Percentiles rank a stretch among this genome's conserved stretches.
Evolutionary conservation across 495 filamentous ascomycete species (phyloP).

Genomic region (Polyplosphaeria fusca): DNA sequence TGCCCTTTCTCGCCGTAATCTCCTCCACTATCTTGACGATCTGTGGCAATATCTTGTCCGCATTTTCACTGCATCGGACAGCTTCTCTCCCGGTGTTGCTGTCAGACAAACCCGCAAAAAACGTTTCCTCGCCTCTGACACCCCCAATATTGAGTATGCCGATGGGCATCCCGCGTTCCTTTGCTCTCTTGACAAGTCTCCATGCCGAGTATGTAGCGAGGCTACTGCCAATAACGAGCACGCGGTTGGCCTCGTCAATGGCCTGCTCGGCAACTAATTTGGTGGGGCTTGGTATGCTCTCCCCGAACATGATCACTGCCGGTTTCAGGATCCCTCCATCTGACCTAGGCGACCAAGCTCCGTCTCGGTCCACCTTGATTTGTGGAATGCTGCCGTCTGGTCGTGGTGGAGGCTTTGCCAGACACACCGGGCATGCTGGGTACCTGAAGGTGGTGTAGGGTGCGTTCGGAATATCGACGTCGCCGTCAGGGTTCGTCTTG

Average conservation of each 20-base stretch:
- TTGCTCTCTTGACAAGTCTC: slow-evolving; percentile 79
- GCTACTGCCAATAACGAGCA: slow-evolving; percentile 83
- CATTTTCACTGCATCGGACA: slow-evolving; percentile 34
- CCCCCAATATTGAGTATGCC: slow-evolving; percentile 48
- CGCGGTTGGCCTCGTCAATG: slow-evolving; percentile 66
- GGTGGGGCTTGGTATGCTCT: slow-evolving; percentile 65
- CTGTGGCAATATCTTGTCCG: slow-evolving; percentile 37
- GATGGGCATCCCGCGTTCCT: slow-evolving; percentile 77
- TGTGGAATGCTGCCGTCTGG: slow-evolving; percentile 54
- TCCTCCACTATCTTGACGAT: slow-evolving; percentile 33
- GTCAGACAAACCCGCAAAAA: slow-evolving; percentile 30
- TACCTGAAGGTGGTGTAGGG: slow-evolving; percentile 89
- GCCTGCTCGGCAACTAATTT: slow-evolving; percentile 75
- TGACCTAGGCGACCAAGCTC: slow-evolving; percentile 68
- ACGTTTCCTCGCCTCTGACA: slow-evolving; percentile 41
- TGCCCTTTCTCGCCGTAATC: neutral
- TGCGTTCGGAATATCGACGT: slow-evolving; percentile 85
- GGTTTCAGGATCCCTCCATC: slow-evolving; percentile 85
- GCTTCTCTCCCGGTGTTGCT: slow-evolving; percentile 32
- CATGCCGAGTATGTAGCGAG: slow-evolving; percentile 94
- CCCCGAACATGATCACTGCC: slow-evolving; percentile 92
- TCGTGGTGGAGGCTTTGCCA: slow-evolving; percentile 57
- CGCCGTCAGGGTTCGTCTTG: slow-evolving; percentile 88
- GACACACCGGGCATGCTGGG: slow-evolving; percentile 80
- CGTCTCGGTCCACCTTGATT: slow-evolving; percentile 74